Evolutionary conservation across 139 green algal genomes (phyloP).

Genomic region (Tetradesmus obliquus): DNA sequence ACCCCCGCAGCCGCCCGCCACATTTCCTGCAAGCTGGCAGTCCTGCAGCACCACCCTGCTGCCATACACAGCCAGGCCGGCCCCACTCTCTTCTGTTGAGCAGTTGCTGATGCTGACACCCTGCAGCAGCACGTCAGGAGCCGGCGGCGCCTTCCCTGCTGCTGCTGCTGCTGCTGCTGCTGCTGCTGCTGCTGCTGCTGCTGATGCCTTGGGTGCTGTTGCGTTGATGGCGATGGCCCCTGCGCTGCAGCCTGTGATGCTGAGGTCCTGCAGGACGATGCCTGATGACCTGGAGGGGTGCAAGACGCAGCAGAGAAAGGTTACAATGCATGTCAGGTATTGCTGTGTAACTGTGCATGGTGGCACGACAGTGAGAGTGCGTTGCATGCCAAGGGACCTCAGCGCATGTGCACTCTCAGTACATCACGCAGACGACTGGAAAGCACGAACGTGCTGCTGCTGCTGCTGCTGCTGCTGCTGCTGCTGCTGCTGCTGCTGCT

Average conservation of each 20-base stretch:
- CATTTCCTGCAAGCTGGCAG: background rate
- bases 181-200: background rate
- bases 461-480: background rate
- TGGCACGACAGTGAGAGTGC: background rate
- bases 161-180: conserved; percentile 10
- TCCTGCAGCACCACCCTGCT: conserved; percentile 24
- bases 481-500: background rate
- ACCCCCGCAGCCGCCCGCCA: conserved; percentile 9
- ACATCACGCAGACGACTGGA: too few species aligned
- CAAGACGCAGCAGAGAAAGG: background rate
- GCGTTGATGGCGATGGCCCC: conserved; percentile 16
- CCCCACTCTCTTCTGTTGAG: background rate
- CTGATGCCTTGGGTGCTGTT: background rate
- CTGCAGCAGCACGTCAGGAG: conserved; percentile 15
- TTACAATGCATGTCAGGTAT: background rate
- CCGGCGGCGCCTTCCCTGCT: background rate
- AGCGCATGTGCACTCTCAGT: background rate
- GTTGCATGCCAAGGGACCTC: background rate
- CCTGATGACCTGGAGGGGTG: conserved; percentile 10
- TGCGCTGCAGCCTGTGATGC: conserved; percentile 5
- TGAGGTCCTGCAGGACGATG: conserved; percentile 5
- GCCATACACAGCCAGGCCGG: background rate
- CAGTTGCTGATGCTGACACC: background rate
- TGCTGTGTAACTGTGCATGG: background rate
- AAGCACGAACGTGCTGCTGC: background rate